Conservation (phyloP, 306 rosid species). For the Citrullus amarus region DNA sequence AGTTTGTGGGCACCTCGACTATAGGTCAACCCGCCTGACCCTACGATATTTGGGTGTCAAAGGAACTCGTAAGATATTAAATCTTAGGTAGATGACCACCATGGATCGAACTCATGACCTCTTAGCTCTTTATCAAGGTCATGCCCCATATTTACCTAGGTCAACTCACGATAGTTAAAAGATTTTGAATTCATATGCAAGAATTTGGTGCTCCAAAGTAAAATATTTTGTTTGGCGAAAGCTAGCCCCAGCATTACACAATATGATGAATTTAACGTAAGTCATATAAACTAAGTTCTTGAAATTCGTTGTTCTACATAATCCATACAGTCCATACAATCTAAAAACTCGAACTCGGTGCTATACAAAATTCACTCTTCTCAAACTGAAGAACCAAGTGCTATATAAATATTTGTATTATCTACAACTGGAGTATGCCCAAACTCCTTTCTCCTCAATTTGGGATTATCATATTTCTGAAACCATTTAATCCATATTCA, state of each 20-base stretch:
- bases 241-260: neutral
- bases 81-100: too few species aligned
- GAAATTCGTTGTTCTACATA: neutral
- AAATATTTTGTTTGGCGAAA: neutral
- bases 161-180: neutral
- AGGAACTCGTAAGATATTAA: too few species aligned
- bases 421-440: neutral
- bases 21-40: too few species aligned
- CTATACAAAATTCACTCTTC: neutral
- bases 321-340: neutral
- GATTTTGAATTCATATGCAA: neutral
- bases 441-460: neutral
- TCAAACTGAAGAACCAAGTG: neutral
- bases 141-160: too few species aligned
- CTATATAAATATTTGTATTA: neutral
- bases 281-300: neutral
- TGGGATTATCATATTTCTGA: neutral
- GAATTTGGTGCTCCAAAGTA: neutral
- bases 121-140: too few species aligned
- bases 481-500: neutral
- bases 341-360: neutral
- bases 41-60: too few species aligned
- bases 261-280: neutral
- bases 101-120: too few species aligned
- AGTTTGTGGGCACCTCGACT: too few species aligned